Evolutionary conservation across 192 early-diverging fungal species (phyloP), one percentile per base, ranked within the genome.

Genomic region (Mortierella hygrophila): DNA sequence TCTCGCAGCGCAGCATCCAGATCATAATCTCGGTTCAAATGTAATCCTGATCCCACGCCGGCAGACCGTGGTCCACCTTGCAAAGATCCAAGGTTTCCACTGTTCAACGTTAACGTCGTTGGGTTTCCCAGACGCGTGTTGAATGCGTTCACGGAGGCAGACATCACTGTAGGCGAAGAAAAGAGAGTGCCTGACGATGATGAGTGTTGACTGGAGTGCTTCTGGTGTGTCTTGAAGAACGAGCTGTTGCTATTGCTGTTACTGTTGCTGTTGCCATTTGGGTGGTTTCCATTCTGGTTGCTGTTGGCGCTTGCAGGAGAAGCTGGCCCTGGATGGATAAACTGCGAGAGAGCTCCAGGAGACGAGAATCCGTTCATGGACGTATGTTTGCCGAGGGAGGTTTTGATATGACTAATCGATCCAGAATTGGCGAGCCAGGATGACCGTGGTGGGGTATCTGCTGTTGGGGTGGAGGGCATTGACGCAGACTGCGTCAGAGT

Each of bases 221-320:
- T 86, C 32, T 86, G 79, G n/a, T 86, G 84, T n/a, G 84, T 86
- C 54, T 86, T 86, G 72, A 81, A 75, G 32, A 76, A 73, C 11
- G 78, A 76, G 16, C 72, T 46, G 63, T 37, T 73, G 42, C 20
- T 52, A 16, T 65, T 35, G 23, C 72, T 44, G 18, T 37, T 65
- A 23, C 78, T 49, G 42, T 63, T 32, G 21, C 72, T 32, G 15
- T 55, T 60, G 29, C 77, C 70, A 42, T 80, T 81, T 32, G 79
- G 78, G n/a, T 74, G 42, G 18, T 52, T 68, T 49, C 81, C 81
- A 35, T 76, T 76, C 41, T 76, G 71, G 15, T 44, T 47, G 46
- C 38, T 23, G 15, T 41, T 42, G 35, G 21, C 26, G 49, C 60
- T 21, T 6, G 72, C 49, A 35, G 84, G 79, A 42, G 84, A 86